These are phyloP conservation scores for Polygonum aviculare DNA, from an alignment of 148 eudicot species.

Conservation along the genomic window DNA sequence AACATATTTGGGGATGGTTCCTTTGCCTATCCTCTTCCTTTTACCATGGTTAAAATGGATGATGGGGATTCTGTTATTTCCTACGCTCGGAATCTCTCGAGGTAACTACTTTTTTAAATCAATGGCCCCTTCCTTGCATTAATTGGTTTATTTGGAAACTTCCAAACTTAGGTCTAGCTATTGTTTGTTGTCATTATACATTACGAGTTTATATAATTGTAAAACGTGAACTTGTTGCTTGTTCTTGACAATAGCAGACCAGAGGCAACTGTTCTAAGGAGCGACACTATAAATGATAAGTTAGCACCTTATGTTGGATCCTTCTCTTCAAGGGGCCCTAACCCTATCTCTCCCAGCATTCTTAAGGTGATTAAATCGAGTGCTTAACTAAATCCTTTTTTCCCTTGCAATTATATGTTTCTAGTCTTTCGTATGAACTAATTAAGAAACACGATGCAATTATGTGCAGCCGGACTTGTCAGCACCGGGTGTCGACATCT, in stretches of 20 bases:
- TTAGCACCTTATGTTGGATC: conserved; percentile 28
- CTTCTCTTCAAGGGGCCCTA: conserved; percentile 69
- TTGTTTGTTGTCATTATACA: no score
- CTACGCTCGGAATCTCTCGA: neutral
- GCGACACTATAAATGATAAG: conserved; percentile 16
- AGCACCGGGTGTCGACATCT: conserved; percentile 61
- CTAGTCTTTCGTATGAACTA: no score
- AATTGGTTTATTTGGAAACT: no score
- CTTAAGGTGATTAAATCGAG: conserved; percentile 35
- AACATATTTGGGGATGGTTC: neutral
- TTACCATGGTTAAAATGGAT: neutral
- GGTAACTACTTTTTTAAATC: neutral
- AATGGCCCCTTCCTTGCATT: no score
- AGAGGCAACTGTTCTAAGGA: conserved; percentile 21
- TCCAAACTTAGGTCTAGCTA: no score
- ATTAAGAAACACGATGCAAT: neutral
- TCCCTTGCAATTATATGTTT: neutral
- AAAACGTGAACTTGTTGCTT: neutral
- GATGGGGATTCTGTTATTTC: neutral
- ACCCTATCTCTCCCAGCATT: conserved; percentile 30
- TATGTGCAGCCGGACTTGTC: conserved; percentile 42
- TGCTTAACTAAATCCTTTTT: neutral
- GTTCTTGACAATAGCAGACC: neutral
- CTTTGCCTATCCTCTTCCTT: neutral
- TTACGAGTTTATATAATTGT: no score